Evolutionary conservation across 1,139 yeast genomes (phyloP).

Genomic region (Saccharomycopsis crataegensis): DNA sequence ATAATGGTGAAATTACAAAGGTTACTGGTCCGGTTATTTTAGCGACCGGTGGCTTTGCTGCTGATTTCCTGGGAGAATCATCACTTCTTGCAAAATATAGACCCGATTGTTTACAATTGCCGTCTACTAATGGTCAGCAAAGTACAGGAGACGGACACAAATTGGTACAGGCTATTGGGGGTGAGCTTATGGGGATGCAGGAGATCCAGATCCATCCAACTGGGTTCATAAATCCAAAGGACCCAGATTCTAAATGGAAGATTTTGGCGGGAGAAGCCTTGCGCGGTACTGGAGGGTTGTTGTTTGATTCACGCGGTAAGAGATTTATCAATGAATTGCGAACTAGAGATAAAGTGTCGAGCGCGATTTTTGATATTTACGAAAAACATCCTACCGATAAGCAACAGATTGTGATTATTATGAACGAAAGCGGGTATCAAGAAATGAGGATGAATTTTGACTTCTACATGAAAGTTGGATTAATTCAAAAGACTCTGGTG

Average conservation of each 20-base stretch:
- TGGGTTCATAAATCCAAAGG: constrained; percentile 62
- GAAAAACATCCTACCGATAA: background rate
- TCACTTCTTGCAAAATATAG: constrained; percentile 46
- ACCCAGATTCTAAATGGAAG: constrained; percentile 44
- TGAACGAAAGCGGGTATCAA: background rate
- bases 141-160: constrained; percentile 78
- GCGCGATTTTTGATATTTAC: constrained; percentile 25
- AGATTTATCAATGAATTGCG: constrained; percentile 67
- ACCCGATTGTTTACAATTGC: constrained; percentile 54
- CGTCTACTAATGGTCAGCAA: constrained; percentile 70
- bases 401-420: background rate
- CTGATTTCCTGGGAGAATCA: constrained; percentile 39
- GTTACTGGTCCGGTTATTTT: constrained; percentile 39
- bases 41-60: constrained; percentile 64
- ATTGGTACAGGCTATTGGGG: constrained; percentile 48
- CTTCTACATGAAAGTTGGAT: constrained; percentile 9
- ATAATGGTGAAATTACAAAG: background rate
- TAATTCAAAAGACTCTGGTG: background rate
- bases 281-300: constrained; percentile 69
- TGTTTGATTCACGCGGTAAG: constrained; percentile 51
- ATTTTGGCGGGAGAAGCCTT: constrained; percentile 73
- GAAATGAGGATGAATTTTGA: constrained; percentile 13
- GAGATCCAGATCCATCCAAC: constrained; percentile 82
- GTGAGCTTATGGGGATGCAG: constrained; percentile 61
- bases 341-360: constrained; percentile 62